Evolutionary conservation across 495 filamentous ascomycete species (phyloP), one percentile per base, ranked within the genome.

Genomic region (Penicillium flavigenum): DNA sequence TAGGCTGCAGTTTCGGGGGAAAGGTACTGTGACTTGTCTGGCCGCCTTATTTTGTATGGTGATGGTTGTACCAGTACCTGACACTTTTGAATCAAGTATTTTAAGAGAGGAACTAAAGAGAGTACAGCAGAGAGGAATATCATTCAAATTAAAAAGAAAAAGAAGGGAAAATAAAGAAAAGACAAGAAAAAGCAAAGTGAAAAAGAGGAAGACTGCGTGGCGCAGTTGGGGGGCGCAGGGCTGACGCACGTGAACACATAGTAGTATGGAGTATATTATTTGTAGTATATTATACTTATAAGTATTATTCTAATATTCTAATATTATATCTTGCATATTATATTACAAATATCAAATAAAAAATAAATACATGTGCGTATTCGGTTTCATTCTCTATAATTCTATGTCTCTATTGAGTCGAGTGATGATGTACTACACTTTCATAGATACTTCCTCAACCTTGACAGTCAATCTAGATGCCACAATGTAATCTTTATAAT

Each of bases 381-480:
- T 17, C 36, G 9, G 0, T 39, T 9, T 17, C 3, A 39, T n/a
- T 39, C 36, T 39, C 36, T 39, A 39, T 39, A 17, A 39, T n/a
- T 39, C 16, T 17, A 39, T 17, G 2, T 39, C 34, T 38, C 34
- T 38, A n/a, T 36, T 7, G 6, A 49, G 47, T 36, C 16, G 14
- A 49, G 47, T 49, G n/a, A 8, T 34, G 17, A 49, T 49, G 47
- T 49, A 34, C 27, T 48, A 47, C 26, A 47, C 26, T 29, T 29
- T 17, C 10, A 29, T 29, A 29, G 10, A 31, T 22, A 47, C n/a
- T 9, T 4, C 17, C 17, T 60, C 48, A 63, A 38, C 41, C 60
- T 10, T 44, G 53, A 9, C 52, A 63, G 3, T 60, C 27, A 61
- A 43, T 42, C 50, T 47, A 20, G 64, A 54, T 59, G 51, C n/a